Percentiles rank a stretch among this genome's conserved stretches.
These are phyloP conservation scores for Blastomyces silverae DNA, from an alignment of 2,329 filamentous ascomycete genomes.

Conservation along the genomic window DNA sequence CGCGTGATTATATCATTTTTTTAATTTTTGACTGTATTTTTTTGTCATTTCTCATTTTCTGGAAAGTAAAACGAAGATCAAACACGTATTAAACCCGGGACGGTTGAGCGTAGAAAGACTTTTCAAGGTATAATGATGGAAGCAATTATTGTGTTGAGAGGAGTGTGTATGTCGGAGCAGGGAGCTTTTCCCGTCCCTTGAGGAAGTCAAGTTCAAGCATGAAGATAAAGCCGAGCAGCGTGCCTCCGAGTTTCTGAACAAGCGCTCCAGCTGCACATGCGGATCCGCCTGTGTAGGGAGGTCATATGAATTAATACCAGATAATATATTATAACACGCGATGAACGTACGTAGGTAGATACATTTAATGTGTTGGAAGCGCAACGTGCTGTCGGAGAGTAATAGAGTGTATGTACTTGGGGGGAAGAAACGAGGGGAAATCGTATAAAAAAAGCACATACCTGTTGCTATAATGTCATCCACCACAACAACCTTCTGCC, in stretches of 20 bases:
- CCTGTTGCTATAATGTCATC: constrained; percentile 99
- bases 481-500: constrained; percentile 85
- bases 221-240: constrained; percentile 85
- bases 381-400: background rate
- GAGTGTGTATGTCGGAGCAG: constrained; percentile 74
- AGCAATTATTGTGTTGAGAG: constrained; percentile 47
- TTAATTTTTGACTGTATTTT: background rate
- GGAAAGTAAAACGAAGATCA: background rate
- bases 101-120: background rate
- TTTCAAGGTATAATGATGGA: background rate
- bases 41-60: background rate
- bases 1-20: background rate
- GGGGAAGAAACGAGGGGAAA: background rate
- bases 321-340: background rate
- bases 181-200: constrained; percentile 83
- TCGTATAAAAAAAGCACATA: constrained; percentile 42
- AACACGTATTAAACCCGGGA: background rate
- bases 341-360: background rate
- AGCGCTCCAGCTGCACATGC: constrained; percentile 81
- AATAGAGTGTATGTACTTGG: background rate
- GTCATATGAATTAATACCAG: constrained; percentile 11
- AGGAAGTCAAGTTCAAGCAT: constrained; percentile 93
- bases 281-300: constrained; percentile 64
- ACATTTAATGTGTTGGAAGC: too few relatives aligned
- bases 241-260: constrained; percentile 75